Conservation (phyloP, 768 basidiomycete species). For the Pulveroboletus frians region DNA sequence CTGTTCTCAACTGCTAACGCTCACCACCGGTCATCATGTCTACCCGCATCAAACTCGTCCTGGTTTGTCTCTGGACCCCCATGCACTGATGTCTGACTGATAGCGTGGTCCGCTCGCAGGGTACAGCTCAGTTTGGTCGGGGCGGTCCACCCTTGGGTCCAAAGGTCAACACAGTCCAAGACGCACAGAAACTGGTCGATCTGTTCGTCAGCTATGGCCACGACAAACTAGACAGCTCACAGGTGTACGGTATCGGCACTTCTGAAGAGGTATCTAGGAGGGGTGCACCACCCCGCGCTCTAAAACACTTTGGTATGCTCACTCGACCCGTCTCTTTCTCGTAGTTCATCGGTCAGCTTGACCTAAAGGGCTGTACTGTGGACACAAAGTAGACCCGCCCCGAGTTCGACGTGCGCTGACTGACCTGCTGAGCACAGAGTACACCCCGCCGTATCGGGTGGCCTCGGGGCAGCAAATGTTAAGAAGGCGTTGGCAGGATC, state of each 20-base stretch:
- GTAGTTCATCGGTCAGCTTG: constrained; percentile 13
- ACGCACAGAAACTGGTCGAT: constrained; percentile 20
- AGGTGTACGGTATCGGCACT: constrained; percentile 9
- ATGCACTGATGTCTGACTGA: not conserved
- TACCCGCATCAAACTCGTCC: constrained; percentile 3
- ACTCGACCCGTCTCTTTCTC: not conserved
- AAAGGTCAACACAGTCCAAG: constrained; percentile 10
- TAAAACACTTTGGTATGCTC: not conserved
- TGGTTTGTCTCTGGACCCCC: not conserved
- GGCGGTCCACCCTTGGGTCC: constrained; percentile 2
- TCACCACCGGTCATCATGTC: not conserved
- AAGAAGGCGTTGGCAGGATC: not conserved
- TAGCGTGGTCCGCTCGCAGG: not conserved
- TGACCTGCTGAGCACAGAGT: constrained; percentile 14
- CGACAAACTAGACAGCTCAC: constrained; percentile 11
- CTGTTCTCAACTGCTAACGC: not conserved
- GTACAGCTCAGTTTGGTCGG: constrained; percentile 14
- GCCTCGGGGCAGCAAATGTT: not conserved
- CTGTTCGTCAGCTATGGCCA: constrained; percentile 12
- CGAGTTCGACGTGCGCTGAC: not conserved
- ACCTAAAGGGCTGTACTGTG: constrained; percentile 15
- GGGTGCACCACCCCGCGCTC: not conserved
- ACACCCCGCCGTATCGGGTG: constrained; percentile 28
- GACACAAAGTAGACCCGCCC: constrained; percentile 16
- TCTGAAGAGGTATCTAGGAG: constrained; percentile 9